Percentiles rank a stretch among this genome's conserved stretches.
phyloP scores from a whole-genome alignment of 352 stramenopile genomes.

The Blastocystis sp. region DNA sequence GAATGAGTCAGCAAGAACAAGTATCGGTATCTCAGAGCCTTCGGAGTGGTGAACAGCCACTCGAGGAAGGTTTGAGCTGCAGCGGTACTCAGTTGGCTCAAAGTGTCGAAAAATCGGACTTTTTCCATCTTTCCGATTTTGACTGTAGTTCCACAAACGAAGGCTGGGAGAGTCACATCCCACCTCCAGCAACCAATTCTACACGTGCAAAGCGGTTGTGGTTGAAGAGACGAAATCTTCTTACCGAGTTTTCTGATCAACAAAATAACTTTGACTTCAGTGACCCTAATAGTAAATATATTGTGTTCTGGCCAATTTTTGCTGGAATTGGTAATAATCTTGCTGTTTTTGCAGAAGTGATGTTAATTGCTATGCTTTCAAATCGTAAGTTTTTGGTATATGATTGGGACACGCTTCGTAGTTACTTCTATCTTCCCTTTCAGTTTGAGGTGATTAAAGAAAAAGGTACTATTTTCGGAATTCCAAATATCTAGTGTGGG shows the following conservation, averaged over 20 bases:
- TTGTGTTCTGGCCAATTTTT: conserved; percentile 43
- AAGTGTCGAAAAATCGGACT: not conserved
- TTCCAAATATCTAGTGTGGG: conserved; percentile 1
- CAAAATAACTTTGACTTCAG: conserved; percentile 1
- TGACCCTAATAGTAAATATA: conserved; percentile 5
- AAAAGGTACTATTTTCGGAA: not conserved
- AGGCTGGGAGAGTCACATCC: not conserved
- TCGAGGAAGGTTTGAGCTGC: not conserved
- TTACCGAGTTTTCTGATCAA: not conserved
- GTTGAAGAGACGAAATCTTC: not conserved
- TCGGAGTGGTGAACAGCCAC: not conserved
- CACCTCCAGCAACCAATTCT: not conserved
- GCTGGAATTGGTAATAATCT: conserved; percentile 45
- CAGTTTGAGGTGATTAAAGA: conserved; percentile 37
- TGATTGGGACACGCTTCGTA: conserved; percentile 3
- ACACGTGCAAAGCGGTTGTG: not conserved
- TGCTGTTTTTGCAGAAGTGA: conserved; percentile 6
- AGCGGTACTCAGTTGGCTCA: not conserved
- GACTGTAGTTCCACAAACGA: conserved; percentile 12
- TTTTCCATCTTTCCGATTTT: not conserved
- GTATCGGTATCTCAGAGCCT: not conserved
- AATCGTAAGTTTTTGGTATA: conserved; percentile 50
- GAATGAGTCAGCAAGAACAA: not conserved
- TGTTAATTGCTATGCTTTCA: not conserved
- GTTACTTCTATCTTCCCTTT: conserved; percentile 47